These are phyloP conservation scores for Babesia sp. DNA, from an alignment of 169 alveolate species.

Conservation along the genomic window DNA sequence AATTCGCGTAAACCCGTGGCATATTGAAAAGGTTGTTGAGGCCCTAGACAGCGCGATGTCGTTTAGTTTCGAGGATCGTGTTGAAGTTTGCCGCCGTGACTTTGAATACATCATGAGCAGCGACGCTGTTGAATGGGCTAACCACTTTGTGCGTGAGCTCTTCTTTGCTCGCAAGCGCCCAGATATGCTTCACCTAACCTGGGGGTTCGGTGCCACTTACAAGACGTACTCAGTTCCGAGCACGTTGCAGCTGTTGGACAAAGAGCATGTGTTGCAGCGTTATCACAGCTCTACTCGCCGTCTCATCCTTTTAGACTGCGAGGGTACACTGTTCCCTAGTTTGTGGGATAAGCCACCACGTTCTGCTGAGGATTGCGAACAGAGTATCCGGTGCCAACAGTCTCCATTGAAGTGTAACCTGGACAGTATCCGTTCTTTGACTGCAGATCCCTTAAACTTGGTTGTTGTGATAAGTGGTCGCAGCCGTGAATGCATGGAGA, in stretches of 20 bases:
- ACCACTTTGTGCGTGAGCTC: conserved; percentile 73
- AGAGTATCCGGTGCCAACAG: not conserved
- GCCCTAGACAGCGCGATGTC: conserved; percentile 74
- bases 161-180: conserved; percentile 74
- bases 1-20: conserved; percentile 81
- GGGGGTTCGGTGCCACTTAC: conserved; percentile 72
- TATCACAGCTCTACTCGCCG: conserved; percentile 34
- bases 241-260: conserved; percentile 43
- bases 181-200: conserved; percentile 68
- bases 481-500: conserved; percentile 32
- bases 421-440: conserved; percentile 16
- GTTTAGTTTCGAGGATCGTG: conserved; percentile 11
- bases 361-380: conserved; percentile 11
- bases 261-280: conserved; percentile 21
- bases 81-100: conserved; percentile 41
- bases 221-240: conserved; percentile 45
- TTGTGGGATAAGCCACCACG: conserved; percentile 39
- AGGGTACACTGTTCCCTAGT: conserved; percentile 55
- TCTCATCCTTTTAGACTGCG: conserved; percentile 62
- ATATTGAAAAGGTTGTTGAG: conserved; percentile 71
- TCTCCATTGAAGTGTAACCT: conserved; percentile 35
- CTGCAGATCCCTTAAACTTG: conserved; percentile 30
- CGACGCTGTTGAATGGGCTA: conserved; percentile 61
- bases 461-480: conserved; percentile 56
- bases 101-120: conserved; percentile 53